Evolutionary conservation across 225 moss, liverwort and hornwort species (phyloP).

Genomic region (Physcomitrellopsis africana): DNA sequence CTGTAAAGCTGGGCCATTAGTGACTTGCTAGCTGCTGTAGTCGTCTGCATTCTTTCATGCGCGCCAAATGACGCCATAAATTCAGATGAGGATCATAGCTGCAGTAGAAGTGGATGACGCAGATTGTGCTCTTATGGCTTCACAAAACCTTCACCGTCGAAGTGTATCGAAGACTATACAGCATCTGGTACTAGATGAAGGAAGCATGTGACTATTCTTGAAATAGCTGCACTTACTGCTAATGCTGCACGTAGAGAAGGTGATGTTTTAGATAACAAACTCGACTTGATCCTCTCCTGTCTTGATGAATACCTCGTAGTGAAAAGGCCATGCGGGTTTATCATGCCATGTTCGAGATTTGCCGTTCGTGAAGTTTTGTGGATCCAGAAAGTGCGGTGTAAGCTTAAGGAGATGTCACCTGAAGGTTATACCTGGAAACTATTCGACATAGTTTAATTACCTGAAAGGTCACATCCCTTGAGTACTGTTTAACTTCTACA

Average conservation of each 20-base stretch:
- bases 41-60: constrained; percentile 40
- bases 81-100: constrained; percentile 62
- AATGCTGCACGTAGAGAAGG: constrained; percentile 56
- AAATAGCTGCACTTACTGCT: constrained; percentile 73
- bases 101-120: constrained; percentile 82
- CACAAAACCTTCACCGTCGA: constrained; percentile 44
- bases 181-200: constrained; percentile 76
- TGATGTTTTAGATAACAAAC: constrained; percentile 21
- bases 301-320: constrained; percentile 25
- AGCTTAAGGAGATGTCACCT: no score
- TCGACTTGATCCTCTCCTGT: constrained; percentile 24
- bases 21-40: constrained; percentile 16
- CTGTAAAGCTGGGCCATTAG: neutral
- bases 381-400: constrained; percentile 17
- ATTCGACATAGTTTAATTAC: no score
- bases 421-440: no score
- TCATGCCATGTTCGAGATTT: neutral
- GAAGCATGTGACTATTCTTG: constrained; percentile 67
- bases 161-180: constrained; percentile 31
- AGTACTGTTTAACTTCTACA: no score
- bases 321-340: neutral
- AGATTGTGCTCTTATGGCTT: constrained; percentile 68
- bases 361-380: constrained; percentile 1
- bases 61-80: constrained; percentile 56
- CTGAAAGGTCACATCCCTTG: no score